phyloP scores from a whole-genome alignment of 371 early-diverging fungal genomes.

The Chytridium lagenaria region DNA sequence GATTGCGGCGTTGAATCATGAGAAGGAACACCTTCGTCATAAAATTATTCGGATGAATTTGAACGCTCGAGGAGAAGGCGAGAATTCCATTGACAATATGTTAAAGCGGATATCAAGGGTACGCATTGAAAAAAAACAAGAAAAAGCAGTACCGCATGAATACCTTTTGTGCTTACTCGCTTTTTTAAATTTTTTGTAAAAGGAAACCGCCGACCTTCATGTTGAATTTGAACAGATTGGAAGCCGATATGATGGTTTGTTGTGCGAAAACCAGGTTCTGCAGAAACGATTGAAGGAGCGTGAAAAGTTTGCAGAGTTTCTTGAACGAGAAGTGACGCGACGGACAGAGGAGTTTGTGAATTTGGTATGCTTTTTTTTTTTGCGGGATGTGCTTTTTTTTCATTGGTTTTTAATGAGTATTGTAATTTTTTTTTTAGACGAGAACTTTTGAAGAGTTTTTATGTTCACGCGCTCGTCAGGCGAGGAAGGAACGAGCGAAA shows the following conservation, averaged over 20 bases:
- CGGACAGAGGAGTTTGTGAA: conserved; percentile 54
- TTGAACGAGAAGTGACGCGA: conserved; percentile 57
- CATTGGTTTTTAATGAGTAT: too few species aligned
- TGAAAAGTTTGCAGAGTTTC: conserved; percentile 54
- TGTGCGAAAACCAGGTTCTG: conserved; percentile 50
- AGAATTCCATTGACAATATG: conserved; percentile 63
- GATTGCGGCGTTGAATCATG: conserved; percentile 49
- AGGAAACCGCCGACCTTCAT: conserved; percentile 55
- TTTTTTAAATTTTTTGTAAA: conserved; percentile 12
- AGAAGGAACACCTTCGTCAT: conserved; percentile 63
- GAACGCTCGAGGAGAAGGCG: conserved; percentile 63
- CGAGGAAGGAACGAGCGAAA: conserved; percentile 48
- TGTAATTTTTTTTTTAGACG: conserved; percentile 43
- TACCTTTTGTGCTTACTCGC: not conserved
- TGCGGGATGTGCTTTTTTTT: not conserved
- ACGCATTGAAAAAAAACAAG: not conserved
- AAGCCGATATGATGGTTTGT: conserved; percentile 46
- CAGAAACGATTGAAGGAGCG: conserved; percentile 50
- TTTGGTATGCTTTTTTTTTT: conserved; percentile 45
- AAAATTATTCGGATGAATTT: conserved; percentile 62
- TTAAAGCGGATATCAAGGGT: conserved; percentile 59
- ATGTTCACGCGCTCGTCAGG: conserved; percentile 46
- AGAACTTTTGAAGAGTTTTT: conserved; percentile 64
- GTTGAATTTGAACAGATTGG: conserved; percentile 52
- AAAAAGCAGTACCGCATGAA: too few species aligned